Evolutionary conservation across 2,329 filamentous ascomycete genomes (phyloP).

Genomic region (Botrytis porri): DNA sequence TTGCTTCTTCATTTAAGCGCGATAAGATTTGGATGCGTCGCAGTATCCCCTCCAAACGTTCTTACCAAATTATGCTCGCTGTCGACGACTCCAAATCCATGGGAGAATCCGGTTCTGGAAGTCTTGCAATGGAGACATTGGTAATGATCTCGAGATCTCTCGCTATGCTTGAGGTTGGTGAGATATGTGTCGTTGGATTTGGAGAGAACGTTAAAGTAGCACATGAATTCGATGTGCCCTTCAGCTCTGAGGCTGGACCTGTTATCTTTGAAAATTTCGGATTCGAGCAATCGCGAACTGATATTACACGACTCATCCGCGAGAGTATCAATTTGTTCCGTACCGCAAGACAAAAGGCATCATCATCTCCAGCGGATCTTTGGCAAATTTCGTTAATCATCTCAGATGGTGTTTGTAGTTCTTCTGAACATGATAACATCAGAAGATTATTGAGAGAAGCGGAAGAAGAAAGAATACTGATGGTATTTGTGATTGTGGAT

Average conservation of each 20-base stretch:
- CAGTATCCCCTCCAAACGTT: conserved; percentile 84
- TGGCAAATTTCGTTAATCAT: conserved; percentile 96
- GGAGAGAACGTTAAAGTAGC: conserved; percentile 80
- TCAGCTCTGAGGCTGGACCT: conserved; percentile 78
- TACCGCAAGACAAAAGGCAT: conserved; percentile 59
- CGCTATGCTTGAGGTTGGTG: conserved; percentile 89
- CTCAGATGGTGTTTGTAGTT: conserved; percentile 88
- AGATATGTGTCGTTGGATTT: conserved; percentile 89
- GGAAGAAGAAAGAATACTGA: conserved; percentile 91
- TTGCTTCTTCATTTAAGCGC: conserved; percentile 95
- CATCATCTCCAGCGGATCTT: conserved; percentile 61
- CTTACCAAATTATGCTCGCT: conserved; percentile 95
- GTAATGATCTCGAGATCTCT: conserved; percentile 86
- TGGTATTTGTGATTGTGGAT: conserved; percentile 97
- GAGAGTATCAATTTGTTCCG: conserved; percentile 80
- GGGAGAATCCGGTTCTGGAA: conserved; percentile 73
- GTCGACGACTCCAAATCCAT: conserved; percentile 96
- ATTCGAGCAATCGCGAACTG: conserved; percentile 82
- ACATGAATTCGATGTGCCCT: conserved; percentile 79
- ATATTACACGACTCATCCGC: conserved; percentile 75
- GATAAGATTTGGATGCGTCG: conserved; percentile 99
- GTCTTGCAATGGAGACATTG: conserved; percentile 87
- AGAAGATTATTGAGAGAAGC: conserved; percentile 80
- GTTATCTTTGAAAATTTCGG: conserved; percentile 79
- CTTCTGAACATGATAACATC: conserved; percentile 75